phyloP scores from a whole-genome alignment of 2,329 filamentous ascomycete genomes.

The Juglanconis oblonga region DNA sequence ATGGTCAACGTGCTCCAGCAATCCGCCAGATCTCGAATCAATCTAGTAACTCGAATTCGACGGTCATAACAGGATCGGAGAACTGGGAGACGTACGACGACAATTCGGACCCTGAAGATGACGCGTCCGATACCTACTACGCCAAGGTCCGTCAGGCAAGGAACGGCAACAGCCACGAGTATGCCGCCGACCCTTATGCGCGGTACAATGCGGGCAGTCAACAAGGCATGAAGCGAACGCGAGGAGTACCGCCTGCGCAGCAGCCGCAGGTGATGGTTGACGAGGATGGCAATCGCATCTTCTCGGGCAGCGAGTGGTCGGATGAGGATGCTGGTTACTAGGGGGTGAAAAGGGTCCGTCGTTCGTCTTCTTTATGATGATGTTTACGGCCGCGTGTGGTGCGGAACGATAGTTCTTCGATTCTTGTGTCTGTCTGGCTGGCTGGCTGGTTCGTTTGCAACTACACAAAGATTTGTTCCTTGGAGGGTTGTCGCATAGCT shows the following conservation, averaged over 20 bases:
- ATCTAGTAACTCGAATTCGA: conserved; percentile 46
- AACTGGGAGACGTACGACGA: conserved; percentile 99
- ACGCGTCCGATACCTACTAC: conserved; percentile 72
- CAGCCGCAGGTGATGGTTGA: conserved; percentile 51
- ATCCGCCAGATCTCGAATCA: conserved; percentile 69
- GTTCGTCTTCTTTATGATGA: conserved; percentile 10
- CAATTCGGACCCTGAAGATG: conserved; percentile 70
- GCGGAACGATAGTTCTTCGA: background rate
- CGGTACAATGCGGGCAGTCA: conserved; percentile 58
- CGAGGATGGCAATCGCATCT: conserved; percentile 58
- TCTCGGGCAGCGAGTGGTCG: conserved; percentile 66
- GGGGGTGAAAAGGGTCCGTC: conserved; percentile 28
- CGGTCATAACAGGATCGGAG: conserved; percentile 76
- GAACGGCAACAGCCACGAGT: background rate
- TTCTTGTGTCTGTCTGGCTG: conserved; percentile 3
- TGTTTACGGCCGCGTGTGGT: background rate
- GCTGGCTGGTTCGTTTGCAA: conserved; percentile 9
- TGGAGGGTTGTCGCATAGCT: background rate
- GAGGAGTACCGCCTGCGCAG: conserved; percentile 49
- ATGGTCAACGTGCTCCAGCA: conserved; percentile 39
- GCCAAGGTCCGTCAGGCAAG: conserved; percentile 70
- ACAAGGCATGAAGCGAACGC: conserved; percentile 46
- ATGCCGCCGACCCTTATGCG: conserved; percentile 27
- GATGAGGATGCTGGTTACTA: conserved; percentile 58
- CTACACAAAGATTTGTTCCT: conserved; percentile 1